phyloP scores from a whole-genome alignment of 2,329 filamentous ascomycete species.

The Epichloe gansuensis region DNA sequence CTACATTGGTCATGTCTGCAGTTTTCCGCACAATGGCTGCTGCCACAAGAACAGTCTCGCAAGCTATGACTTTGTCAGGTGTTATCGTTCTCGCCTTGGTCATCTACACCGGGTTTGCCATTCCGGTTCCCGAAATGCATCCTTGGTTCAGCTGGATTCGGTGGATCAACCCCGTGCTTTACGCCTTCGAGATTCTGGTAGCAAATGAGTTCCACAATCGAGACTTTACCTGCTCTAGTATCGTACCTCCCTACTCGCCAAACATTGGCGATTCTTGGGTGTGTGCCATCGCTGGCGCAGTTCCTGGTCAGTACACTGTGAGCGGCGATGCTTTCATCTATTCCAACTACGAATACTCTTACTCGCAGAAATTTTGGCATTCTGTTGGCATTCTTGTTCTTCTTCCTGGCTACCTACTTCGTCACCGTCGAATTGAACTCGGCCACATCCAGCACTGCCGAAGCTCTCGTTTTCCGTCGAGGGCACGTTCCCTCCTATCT shows the following conservation, averaged over 20 bases:
- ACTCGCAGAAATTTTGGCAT: conserved; percentile 57
- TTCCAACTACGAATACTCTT: conserved; percentile 41
- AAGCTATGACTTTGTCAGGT: conserved; percentile 40
- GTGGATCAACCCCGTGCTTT: conserved; percentile 61
- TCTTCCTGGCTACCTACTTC: conserved; percentile 52
- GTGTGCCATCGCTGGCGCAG: conserved; percentile 40
- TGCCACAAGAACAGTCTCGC: conserved; percentile 50
- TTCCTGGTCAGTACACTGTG: conserved; percentile 39
- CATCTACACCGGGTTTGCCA: conserved; percentile 46
- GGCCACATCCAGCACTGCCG: conserved; percentile 47
- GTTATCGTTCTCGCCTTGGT: conserved; percentile 46
- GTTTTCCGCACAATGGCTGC: conserved; percentile 64
- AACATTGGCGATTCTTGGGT: conserved; percentile 34
- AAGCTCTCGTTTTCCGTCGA: conserved; percentile 54
- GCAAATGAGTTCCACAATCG: conserved; percentile 57
- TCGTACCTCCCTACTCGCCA: conserved; percentile 34
- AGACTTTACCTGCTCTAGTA: conserved; percentile 40
- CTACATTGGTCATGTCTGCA: conserved; percentile 61
- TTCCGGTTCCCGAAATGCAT: conserved; percentile 44
- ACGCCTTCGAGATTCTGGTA: conserved; percentile 60
- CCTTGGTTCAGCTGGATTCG: conserved; percentile 67
- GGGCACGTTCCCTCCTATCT: conserved; percentile 36
- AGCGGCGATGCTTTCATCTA: conserved; percentile 49
- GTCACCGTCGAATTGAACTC: conserved; percentile 52
- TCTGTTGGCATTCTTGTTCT: conserved; percentile 48